Percentiles rank a stretch among this genome's conserved stretches.
These are phyloP conservation scores for Phytopythium aichiense DNA, from an alignment of 352 stramenopile species.

Conservation along the genomic window DNA sequence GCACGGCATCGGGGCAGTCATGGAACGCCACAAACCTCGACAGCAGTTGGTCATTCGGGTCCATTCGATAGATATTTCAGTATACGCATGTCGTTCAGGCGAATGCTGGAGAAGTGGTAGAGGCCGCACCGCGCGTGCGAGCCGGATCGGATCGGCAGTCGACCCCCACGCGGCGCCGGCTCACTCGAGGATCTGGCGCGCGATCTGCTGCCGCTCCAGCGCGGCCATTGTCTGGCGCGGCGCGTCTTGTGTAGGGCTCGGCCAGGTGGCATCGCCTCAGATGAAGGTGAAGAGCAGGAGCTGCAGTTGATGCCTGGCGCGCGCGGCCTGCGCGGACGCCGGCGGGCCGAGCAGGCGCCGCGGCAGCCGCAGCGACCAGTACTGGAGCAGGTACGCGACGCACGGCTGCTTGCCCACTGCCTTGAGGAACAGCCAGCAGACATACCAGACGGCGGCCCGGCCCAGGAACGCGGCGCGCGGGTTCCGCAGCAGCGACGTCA, in stretches of 20 bases:
- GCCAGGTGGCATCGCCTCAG: not conserved
- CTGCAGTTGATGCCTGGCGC: not conserved
- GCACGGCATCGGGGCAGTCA: no score
- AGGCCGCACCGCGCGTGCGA: not conserved
- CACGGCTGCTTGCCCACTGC: constrained; percentile 7
- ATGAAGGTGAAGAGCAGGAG: constrained; percentile 9
- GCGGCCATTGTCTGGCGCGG: no score
- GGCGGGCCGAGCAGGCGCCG: constrained; percentile 5
- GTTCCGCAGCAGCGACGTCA: not conserved
- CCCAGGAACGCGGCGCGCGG: constrained; percentile 6
- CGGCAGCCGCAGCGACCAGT: constrained; percentile 7
- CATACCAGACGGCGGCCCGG: constrained; percentile 4
- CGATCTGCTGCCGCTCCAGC: not conserved
- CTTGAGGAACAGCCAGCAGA: constrained; percentile 6
- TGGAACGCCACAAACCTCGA: not conserved
- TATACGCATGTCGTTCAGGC: not conserved
- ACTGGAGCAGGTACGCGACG: constrained; percentile 10
- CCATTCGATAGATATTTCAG: not conserved
- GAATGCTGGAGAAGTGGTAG: not conserved
- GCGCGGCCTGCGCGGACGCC: constrained; percentile 2
- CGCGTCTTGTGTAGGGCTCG: not conserved
- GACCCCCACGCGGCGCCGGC: not conserved
- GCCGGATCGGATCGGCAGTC: not conserved
- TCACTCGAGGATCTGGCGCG: not conserved
- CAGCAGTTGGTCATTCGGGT: not conserved